Base-by-base conservation (phyloP, 1,139 yeast species). In the Chernovozyma sophiae-reginae region DNA sequence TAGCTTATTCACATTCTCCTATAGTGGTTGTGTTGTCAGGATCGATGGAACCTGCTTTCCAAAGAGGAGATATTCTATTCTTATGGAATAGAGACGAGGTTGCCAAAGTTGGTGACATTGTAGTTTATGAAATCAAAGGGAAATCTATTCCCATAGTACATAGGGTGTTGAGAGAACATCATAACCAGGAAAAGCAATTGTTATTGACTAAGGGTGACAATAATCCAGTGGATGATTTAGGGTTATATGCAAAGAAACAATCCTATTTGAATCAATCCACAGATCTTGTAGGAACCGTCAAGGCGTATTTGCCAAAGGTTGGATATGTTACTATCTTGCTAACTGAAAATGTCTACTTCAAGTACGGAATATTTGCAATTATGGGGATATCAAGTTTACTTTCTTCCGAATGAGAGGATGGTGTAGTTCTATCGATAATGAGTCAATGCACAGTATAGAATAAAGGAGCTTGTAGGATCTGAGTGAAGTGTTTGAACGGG, bases 1-100 rank as follows among this genome's bases (percentile, higher is more conserved):
- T 82, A 2, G 73, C 96, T 19, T 81, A 87, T 60, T 81, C 96
- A 1, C 84, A 86, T 45, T 86, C 97, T 2, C 99, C 99, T 14
- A 80, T 92, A 29, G 98, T 94, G 28, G 98, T 92, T 27, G 99
- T 92, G 11, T 75, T 92, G 33, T 87, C 97, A 2, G 99, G 98
- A 4, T 92, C 97, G 1, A 92, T 92, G 99, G 98, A 94, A 57
- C 99, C 99, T 1, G 98, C 98, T 0, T 94, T 94, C 72, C 97
- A 92, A 61, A 78, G 98, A 61, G 99, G 99, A 34, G 99, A 92
- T 56, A 82, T 94, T 30, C 67, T 92, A 42, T 82, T 92, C 53
- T 69, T 92, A 41, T 89, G 96, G 96, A 92, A 92, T 60, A 72
- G 97, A 46, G 81, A 84, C 41, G 52, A 63, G 16, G 62, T 61